phyloP scores from a whole-genome alignment of 31 red algal genomes.

The Odonthalia washingtoniensis region DNA sequence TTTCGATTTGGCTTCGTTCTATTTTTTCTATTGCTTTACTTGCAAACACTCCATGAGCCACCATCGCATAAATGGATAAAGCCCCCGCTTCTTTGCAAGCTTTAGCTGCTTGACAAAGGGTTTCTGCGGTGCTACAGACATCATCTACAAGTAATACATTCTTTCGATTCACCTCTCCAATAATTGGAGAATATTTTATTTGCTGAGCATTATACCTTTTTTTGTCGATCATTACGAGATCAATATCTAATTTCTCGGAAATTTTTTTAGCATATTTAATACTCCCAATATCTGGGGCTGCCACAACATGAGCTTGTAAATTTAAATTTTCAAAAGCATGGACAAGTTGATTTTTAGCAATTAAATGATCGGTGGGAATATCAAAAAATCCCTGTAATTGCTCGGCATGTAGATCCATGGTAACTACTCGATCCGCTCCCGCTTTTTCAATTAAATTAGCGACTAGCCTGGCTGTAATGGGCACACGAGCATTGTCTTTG shows the following conservation, averaged over 20 bases:
- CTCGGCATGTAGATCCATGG: constrained; percentile 87
- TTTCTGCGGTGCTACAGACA: constrained; percentile 85
- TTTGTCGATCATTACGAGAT: constrained; percentile 84
- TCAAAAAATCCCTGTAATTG: constrained; percentile 91
- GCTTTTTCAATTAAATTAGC: constrained; percentile 71
- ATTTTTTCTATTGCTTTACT: constrained; percentile 22
- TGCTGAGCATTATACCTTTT: constrained; percentile 56
- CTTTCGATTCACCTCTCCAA: constrained; percentile 79
- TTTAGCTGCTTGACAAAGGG: constrained; percentile 68
- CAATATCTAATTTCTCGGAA: constrained; percentile 66
- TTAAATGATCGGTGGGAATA: constrained; percentile 90
- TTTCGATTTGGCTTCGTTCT: constrained; percentile 15
- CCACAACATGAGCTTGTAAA: constrained; percentile 61
- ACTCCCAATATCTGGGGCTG: constrained; percentile 84
- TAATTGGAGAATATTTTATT: constrained; percentile 73
- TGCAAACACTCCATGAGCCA: constrained; percentile 41
- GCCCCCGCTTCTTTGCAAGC: constrained; percentile 47
- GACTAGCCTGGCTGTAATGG: constrained; percentile 79
- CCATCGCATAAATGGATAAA: constrained; percentile 36
- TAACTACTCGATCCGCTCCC: constrained; percentile 73
- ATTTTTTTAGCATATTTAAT: constrained; percentile 74
- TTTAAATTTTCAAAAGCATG: constrained; percentile 43
- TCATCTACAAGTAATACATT: constrained; percentile 78
- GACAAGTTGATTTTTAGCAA: constrained; percentile 59
- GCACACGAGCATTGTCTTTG: constrained; percentile 70